Conservation (phyloP, 73 alveolate species). For the Tetrahymena elliotti region DNA sequence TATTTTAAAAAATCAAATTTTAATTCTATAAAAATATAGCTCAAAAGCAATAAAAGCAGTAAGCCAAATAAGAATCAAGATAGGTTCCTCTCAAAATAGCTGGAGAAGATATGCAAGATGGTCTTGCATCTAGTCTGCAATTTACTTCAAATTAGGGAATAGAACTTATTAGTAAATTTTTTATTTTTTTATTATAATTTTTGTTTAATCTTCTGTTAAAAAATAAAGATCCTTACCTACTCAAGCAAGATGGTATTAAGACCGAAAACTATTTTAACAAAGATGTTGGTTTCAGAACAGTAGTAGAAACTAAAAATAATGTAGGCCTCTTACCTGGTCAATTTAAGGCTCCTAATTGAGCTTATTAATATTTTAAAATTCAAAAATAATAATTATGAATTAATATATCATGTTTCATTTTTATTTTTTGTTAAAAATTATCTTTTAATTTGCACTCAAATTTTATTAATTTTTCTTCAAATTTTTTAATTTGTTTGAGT, state of each 20-base stretch:
- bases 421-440: not conserved
- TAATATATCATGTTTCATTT: not conserved
- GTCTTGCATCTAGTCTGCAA: slow-evolving; percentile 22
- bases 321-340: not conserved
- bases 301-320: not conserved
- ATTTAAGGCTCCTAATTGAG: not conserved
- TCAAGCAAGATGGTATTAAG: slow-evolving; percentile 11
- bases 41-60: slow-evolving; percentile 3
- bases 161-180: not conserved
- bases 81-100: not conserved
- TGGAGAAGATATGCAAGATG: slow-evolving; percentile 18
- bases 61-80: not conserved
- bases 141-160: slow-evolving; percentile 36
- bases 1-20: not conserved
- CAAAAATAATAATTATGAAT: not conserved
- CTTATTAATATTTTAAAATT: not conserved
- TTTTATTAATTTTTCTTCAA: too few relatives aligned
- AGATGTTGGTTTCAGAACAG: slow-evolving; percentile 36
- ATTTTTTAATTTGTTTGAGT: not conserved
- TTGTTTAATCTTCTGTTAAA: not conserved
- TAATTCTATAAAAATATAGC: not conserved
- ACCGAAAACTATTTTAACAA: slow-evolving; percentile 27
- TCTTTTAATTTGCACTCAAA: not conserved
- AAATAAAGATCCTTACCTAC: not conserved
- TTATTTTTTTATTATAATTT: not conserved